A percentile compares a stretch with the other conserved stretches of the same genome.
Conservation (phyloP, 1,139 yeast genomes). For the Hemisphaericaspora xylofermentans region DNA sequence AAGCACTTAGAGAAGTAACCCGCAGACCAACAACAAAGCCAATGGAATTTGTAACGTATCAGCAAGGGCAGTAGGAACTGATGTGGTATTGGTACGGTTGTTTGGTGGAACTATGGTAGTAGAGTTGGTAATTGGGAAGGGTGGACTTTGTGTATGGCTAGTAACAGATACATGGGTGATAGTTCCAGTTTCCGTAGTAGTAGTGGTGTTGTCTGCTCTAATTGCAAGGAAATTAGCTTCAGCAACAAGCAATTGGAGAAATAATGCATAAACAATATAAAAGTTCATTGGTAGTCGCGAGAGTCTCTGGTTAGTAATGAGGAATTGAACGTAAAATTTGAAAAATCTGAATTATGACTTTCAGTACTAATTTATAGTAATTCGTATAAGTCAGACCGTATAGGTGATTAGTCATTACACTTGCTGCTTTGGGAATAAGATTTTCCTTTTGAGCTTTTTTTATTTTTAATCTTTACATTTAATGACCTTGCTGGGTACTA, state of each 20-base stretch:
- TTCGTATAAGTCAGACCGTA: neutral
- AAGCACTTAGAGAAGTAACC: neutral
- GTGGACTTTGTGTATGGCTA: neutral
- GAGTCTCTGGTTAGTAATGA: neutral
- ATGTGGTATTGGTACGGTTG: neutral
- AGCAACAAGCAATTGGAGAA: neutral
- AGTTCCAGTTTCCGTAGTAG: neutral
- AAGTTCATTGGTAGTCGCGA: slow-evolving; percentile 1
- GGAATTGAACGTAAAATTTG: neutral
- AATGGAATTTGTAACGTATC: slow-evolving; percentile 1
- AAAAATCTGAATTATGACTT: neutral
- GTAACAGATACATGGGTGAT: neutral
- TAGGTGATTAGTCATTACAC: neutral
- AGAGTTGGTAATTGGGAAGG: slow-evolving; percentile 1
- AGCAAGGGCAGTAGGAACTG: neutral
- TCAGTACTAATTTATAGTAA: neutral
- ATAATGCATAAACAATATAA: neutral
- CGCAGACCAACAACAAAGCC: neutral
- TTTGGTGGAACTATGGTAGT: neutral
- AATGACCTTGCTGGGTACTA: too few relatives aligned
- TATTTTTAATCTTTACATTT: too few relatives aligned
- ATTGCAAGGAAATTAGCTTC: neutral
- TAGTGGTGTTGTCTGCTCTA: neutral
- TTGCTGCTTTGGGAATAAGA: neutral
- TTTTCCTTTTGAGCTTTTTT: neutral